phyloP scores from a whole-genome alignment of 176 grass and related monocot species.

The Lolium rigidum region DNA sequence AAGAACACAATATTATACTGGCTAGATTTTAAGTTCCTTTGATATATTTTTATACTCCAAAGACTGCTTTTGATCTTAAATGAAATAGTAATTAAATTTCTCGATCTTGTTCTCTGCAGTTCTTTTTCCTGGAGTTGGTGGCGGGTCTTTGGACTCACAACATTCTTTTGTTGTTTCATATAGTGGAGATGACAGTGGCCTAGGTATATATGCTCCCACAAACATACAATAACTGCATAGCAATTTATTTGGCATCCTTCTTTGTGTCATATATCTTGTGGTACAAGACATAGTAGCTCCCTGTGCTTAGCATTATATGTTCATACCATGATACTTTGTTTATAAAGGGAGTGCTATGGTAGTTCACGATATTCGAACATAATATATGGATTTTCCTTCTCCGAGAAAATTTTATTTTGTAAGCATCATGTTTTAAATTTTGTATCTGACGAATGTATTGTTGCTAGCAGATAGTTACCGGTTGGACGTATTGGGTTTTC shows the following conservation, averaged over 20 bases:
- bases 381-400: not conserved
- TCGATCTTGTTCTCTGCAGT: constrained; percentile 42
- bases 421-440: not conserved
- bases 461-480: not conserved
- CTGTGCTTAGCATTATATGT: not conserved
- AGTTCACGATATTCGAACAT: not conserved
- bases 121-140: constrained; percentile 63
- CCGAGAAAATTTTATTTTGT: not conserved
- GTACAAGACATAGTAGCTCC: not conserved
- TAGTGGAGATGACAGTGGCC: constrained; percentile 49
- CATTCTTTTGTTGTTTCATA: constrained; percentile 63
- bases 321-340: not conserved
- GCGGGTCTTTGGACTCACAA: constrained; percentile 53
- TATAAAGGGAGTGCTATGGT: not conserved
- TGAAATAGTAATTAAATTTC: not conserved
- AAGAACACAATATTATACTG: not conserved
- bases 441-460: not conserved
- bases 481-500: not conserved
- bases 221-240: not conserved
- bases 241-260: not conserved
- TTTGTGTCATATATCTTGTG: not conserved
- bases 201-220: constrained; percentile 19
- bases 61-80: not conserved
- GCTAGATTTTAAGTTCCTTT: not conserved
- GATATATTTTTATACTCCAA: not conserved